A percentile compares a stretch with the other conserved stretches of the same genome.
These are phyloP conservation scores for Aeminium ludgeri DNA, from an alignment of 495 filamentous ascomycete species.

Conservation along the genomic window DNA sequence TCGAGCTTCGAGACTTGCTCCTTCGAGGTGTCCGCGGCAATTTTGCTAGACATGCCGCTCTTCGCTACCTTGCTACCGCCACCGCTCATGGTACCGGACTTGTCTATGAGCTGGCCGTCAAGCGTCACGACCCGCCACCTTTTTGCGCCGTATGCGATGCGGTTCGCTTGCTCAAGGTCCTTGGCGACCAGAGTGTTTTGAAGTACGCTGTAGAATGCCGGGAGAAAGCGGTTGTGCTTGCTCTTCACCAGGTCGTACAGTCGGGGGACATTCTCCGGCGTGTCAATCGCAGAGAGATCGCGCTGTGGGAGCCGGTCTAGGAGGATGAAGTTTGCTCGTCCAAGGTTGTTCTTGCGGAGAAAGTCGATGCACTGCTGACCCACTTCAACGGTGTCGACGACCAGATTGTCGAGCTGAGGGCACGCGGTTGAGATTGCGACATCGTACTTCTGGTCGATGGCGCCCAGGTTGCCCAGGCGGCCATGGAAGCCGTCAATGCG, in stretches of 20 bases:
- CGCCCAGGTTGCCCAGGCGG: conserved; percentile 84
- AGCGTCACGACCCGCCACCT: conserved; percentile 94
- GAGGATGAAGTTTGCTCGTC: conserved; percentile 92
- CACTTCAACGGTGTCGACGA: conserved; percentile 85
- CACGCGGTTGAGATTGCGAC: conserved; percentile 95
- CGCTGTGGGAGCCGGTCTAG: conserved; percentile 67
- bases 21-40: conserved; percentile 64
- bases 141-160: conserved; percentile 83
- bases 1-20: conserved; percentile 82
- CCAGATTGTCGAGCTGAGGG: conserved; percentile 77
- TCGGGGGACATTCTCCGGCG: conserved; percentile 79
- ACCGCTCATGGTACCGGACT: conserved; percentile 95
- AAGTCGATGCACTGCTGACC: conserved; percentile 97
- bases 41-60: conserved; percentile 90
- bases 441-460: conserved; percentile 86
- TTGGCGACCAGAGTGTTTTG: conserved; percentile 88
- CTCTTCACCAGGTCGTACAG: conserved; percentile 85
- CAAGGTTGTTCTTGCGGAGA: conserved; percentile 89
- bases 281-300: conserved; percentile 61
- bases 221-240: conserved; percentile 71
- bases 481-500: conserved; percentile 94
- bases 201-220: conserved; percentile 85
- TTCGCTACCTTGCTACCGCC: conserved; percentile 76
- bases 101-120: conserved; percentile 88
- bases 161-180: conserved; percentile 82